These are phyloP conservation scores for Fallopia convolvulus DNA, from an alignment of 148 eudicot species.

Conservation along the genomic window DNA sequence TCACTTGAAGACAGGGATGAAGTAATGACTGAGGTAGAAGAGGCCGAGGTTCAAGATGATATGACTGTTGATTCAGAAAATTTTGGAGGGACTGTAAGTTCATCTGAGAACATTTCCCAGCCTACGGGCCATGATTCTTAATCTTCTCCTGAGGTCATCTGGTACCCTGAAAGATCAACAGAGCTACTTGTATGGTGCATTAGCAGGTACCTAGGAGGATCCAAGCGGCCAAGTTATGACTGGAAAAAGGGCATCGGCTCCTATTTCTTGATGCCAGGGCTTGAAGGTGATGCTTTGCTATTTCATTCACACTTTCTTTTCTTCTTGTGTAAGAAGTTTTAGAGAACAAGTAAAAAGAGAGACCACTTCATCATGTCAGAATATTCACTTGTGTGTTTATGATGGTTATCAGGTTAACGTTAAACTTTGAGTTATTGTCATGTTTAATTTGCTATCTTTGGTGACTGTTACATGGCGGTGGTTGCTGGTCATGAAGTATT, in stretches of 20 bases:
- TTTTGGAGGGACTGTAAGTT: slow-evolving; percentile 38
- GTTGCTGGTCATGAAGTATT: no score
- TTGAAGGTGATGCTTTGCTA: slow-evolving; percentile 7
- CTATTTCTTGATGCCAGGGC: neutral
- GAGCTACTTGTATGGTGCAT: slow-evolving; percentile 8
- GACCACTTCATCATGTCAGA: neutral
- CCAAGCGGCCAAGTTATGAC: neutral
- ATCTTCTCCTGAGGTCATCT: neutral
- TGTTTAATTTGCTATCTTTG: no score
- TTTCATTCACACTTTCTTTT: neutral
- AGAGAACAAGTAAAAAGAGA: neutral
- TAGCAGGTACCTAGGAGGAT: slow-evolving; percentile 1
- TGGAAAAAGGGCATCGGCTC: neutral
- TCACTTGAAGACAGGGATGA: slow-evolving; percentile 43
- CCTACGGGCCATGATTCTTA: neutral
- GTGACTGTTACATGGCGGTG: no score
- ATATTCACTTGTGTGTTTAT: no score
- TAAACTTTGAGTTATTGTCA: no score
- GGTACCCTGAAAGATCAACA: neutral
- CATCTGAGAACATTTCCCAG: slow-evolving; percentile 27
- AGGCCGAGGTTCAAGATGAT: slow-evolving; percentile 32
- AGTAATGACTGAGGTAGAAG: slow-evolving; percentile 54
- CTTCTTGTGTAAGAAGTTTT: neutral
- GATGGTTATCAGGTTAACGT: no score
- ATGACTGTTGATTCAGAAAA: slow-evolving; percentile 51